phyloP scores from a whole-genome alignment of 495 filamentous ascomycete genomes.

The Aspergillus asperescens region DNA sequence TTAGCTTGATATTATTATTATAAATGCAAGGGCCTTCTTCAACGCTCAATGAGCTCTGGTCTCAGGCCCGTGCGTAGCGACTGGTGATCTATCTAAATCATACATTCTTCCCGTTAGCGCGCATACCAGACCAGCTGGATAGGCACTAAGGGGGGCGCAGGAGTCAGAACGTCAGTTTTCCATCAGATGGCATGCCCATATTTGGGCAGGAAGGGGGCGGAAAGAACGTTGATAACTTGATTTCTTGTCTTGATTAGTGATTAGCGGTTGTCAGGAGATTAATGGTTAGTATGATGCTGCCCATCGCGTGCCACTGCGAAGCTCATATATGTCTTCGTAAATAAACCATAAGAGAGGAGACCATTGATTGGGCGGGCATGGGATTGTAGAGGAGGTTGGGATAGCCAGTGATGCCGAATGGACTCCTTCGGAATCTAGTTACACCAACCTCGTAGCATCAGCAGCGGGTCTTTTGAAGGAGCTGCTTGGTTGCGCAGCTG shows the following conservation, averaged over 20 bases:
- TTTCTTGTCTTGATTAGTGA: not conserved
- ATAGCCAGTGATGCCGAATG: not conserved
- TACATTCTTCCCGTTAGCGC: too few species aligned
- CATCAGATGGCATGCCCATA: not conserved
- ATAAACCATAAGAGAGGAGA: too few species aligned
- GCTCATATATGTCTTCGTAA: too few species aligned
- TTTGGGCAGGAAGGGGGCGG: not conserved
- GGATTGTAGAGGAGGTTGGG: too few species aligned
- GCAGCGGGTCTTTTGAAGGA: not conserved
- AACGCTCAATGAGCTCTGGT: too few species aligned
- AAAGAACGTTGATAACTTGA: not conserved
- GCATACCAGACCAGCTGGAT: too few species aligned
- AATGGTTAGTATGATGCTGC: not conserved
- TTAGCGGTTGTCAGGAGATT: not conserved
- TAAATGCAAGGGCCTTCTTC: too few species aligned
- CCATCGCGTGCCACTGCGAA: too few species aligned
- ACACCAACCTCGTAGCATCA: not conserved
- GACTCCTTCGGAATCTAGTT: not conserved
- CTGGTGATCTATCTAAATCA: too few species aligned
- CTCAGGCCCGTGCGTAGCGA: too few species aligned
- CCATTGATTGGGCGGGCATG: not conserved
- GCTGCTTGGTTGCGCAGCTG: not conserved
- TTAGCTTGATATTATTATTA: too few species aligned
- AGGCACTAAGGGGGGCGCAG: not conserved
- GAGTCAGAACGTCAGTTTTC: not conserved